These are phyloP conservation scores for Breynia disticha DNA, from an alignment of 441 rosid species.

Conservation along the genomic window DNA sequence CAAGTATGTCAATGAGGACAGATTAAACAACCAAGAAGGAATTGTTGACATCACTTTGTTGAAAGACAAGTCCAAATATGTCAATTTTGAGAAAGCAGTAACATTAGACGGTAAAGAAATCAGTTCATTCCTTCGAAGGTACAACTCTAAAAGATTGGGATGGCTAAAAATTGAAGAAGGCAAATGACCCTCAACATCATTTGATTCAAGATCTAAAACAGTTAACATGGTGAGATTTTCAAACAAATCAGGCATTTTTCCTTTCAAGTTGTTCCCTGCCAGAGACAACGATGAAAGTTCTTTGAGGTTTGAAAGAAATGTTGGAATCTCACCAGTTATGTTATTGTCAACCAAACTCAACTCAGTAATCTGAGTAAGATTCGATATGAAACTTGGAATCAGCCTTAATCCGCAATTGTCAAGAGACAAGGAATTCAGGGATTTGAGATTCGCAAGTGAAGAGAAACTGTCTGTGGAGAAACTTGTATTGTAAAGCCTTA, in stretches of 20 bases:
- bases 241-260: neutral
- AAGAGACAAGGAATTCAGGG: neutral
- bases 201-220: neutral
- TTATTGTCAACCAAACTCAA: rapidly evolving
- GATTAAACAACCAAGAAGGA: neutral
- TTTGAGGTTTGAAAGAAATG: slow-evolving; percentile 7
- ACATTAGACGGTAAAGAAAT: neutral
- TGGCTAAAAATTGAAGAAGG: slow-evolving; percentile 3
- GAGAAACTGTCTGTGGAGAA: slow-evolving; percentile 10
- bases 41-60: neutral
- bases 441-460: slow-evolving; percentile 2
- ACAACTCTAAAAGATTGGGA: neutral
- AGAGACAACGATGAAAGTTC: neutral
- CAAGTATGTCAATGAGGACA: neutral
- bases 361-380: neutral
- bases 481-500: slow-evolving; percentile 7
- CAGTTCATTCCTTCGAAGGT: slow-evolving; percentile 5
- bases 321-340: slow-evolving; percentile 8
- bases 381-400: slow-evolving; percentile 7
- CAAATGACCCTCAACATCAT: neutral
- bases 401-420: slow-evolving; percentile 5
- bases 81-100: slow-evolving; percentile 1
- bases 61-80: neutral
- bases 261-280: neutral
- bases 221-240: neutral